Conservation (phyloP, 257 asterid species). For the Phtheirospermum japonicum region DNA sequence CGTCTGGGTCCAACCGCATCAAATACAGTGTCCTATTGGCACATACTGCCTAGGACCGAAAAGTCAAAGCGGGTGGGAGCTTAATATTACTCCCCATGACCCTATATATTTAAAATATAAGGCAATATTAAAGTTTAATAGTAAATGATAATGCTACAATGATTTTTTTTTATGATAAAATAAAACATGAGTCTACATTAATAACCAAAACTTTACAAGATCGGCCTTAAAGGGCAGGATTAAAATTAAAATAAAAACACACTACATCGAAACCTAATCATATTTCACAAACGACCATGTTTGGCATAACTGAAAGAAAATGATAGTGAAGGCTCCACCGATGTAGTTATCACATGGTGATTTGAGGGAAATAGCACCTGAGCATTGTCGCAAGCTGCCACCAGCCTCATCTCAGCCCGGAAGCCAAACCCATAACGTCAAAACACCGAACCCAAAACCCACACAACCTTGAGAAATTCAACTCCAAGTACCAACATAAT, state of each 20-base stretch:
- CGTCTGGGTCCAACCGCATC: too few relatives aligned
- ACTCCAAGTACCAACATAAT: too few relatives aligned
- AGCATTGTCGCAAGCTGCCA: too few relatives aligned
- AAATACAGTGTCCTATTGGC: too few relatives aligned
- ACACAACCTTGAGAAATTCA: too few relatives aligned
- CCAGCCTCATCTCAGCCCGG: too few relatives aligned
- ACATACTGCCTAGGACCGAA: too few relatives aligned
- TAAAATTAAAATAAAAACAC: background rate
- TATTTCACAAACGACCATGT: background rate
- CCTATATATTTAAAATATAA: background rate
- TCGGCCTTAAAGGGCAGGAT: background rate
- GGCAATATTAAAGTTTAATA: background rate
- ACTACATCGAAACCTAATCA: background rate
- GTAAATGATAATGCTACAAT: background rate
- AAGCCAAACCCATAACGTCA: too few relatives aligned
- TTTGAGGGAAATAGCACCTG: constrained; percentile 74
- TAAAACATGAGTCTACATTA: background rate
- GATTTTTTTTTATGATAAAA: background rate
- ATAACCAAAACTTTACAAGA: background rate
- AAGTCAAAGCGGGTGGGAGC: too few relatives aligned
- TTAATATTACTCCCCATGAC: too few relatives aligned
- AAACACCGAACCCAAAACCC: too few relatives aligned
- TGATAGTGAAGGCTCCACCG: constrained; percentile 80
- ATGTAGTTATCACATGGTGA: constrained; percentile 50
- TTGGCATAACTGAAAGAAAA: constrained; percentile 67